phyloP scores from a whole-genome alignment of 108 stramenopile species.

The Skeletonema costatum region DNA sequence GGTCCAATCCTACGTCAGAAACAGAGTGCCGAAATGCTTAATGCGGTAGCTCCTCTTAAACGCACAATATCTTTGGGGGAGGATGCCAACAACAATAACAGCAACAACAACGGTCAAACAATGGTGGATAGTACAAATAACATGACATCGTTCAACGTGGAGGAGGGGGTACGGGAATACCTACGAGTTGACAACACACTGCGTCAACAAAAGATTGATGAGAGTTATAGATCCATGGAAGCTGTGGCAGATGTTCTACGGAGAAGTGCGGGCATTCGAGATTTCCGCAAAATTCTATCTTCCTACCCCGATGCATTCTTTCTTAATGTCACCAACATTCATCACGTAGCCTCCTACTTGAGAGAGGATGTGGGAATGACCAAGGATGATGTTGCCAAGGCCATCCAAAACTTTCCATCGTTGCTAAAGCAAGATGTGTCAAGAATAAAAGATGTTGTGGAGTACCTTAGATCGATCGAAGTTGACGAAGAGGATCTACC shows the following conservation, averaged over 20 bases:
- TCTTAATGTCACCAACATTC: slow-evolving; percentile 60
- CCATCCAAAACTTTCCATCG: slow-evolving; percentile 63
- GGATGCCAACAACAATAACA: background rate
- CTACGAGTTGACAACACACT: slow-evolving; percentile 24
- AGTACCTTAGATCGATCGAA: slow-evolving; percentile 48
- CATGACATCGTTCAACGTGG: background rate
- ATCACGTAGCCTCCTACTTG: slow-evolving; percentile 52
- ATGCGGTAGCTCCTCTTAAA: slow-evolving; percentile 65
- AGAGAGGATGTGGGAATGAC: slow-evolving; percentile 67
- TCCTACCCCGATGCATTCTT: slow-evolving; percentile 67
- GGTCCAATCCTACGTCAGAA: slow-evolving; percentile 68
- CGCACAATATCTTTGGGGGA: slow-evolving; percentile 7
- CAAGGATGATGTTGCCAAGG: slow-evolving; percentile 64
- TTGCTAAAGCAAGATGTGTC: slow-evolving; percentile 57
- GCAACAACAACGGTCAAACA: background rate
- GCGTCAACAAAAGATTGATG: slow-evolving; percentile 44
- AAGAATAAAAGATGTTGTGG: slow-evolving; percentile 52
- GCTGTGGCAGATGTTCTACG: slow-evolving; percentile 53
- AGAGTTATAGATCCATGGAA: slow-evolving; percentile 64
- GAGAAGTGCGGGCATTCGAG: slow-evolving; percentile 59
- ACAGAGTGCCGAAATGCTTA: slow-evolving; percentile 56
- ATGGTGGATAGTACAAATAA: slow-evolving; percentile 2
- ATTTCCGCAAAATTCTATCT: slow-evolving; percentile 68
- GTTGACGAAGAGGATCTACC: slow-evolving; percentile 59
- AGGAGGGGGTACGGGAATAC: slow-evolving; percentile 21